Evolutionary conservation across 768 basidiomycete genomes (phyloP).

Genomic region (Suillus spraguei): DNA sequence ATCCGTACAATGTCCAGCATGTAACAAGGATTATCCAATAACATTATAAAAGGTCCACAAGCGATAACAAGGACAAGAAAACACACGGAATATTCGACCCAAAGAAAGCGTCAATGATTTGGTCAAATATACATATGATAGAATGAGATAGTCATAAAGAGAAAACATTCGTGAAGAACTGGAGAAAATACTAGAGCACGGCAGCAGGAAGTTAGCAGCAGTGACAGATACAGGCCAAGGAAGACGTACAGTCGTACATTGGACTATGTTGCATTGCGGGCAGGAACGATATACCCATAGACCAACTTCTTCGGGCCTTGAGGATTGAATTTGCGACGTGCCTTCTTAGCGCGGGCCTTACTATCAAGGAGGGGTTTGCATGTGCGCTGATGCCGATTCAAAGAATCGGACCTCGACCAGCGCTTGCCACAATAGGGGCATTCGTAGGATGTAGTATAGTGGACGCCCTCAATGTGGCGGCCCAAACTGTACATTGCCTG

Average conservation of each 20-base stretch:
- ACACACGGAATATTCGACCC: too few relatives aligned
- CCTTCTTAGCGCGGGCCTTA: not conserved
- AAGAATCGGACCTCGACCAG: not conserved
- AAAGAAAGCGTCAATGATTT: too few relatives aligned
- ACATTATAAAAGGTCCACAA: too few relatives aligned
- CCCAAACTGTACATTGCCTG: not conserved
- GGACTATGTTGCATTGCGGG: not conserved
- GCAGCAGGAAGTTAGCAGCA: not conserved
- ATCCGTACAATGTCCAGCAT: too few relatives aligned
- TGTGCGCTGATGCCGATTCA: not conserved
- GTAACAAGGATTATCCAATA: too few relatives aligned
- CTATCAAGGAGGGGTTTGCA: not conserved
- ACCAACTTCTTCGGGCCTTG: not conserved
- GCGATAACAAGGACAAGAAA: too few relatives aligned
- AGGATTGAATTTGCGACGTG: not conserved
- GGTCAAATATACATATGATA: too few relatives aligned
- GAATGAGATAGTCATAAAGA: too few relatives aligned
- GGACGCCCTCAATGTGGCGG: not conserved
- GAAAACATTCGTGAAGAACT: not conserved
- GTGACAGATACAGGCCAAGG: not conserved
- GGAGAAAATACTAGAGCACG: not conserved
- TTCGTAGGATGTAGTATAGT: not conserved
- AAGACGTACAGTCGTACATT: not conserved
- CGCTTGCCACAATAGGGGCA: not conserved
- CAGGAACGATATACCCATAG: slow-evolving; percentile 2